Base-by-base conservation (phyloP, 805 yeast genomes). In the Yamadazyma philogaea region DNA sequence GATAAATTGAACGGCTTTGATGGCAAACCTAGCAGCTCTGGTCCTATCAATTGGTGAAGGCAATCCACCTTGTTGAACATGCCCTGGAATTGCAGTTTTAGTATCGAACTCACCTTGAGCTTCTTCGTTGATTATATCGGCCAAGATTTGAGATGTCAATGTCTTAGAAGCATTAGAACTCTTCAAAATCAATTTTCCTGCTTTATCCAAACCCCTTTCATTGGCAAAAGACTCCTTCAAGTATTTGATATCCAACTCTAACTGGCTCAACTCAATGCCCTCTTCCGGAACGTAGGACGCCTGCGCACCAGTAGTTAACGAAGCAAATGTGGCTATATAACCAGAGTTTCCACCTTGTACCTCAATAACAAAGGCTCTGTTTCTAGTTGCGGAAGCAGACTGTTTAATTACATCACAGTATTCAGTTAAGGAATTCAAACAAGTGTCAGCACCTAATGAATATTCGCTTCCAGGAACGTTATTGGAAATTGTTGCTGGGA, bases 391-490 rank as follows among this genome's bases (percentile, higher is more conserved):
- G 16, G 96, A 83, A 1, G 99, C 99, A 39, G 89, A 79, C 70
- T 87, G 96, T 69, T 93, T 90, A 52, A 93, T 84, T 19, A 87
- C 88, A 64, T 93, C 99, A 69, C 98, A 91, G 72, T 93, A 93
- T 44, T 84, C 81, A 49, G 89, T 88, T 56, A 93, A 74, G 7
- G 93, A 72, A 66, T 93, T 93, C 72, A 93, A 72, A 72, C 99
- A 95, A 8, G 99, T 93, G 63, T 93, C 99, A 10, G 89, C 76
- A 45, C 99, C 99, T 45, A 93, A 68, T 0, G 97, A 89, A 65
- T 89, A 89, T 66, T 93, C 97, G 1, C 98, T 84, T 46, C 99
- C 99, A n/a, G 99, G 99, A 38, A 93, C 98, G 55, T 93, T 93
- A 70, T 93, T 93, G 14, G 97, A 89, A 50, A 93, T 87, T 2